Conservation (phyloP, 2,329 filamentous ascomycete genomes). For the Dothiorella sarmentorum region DNA sequence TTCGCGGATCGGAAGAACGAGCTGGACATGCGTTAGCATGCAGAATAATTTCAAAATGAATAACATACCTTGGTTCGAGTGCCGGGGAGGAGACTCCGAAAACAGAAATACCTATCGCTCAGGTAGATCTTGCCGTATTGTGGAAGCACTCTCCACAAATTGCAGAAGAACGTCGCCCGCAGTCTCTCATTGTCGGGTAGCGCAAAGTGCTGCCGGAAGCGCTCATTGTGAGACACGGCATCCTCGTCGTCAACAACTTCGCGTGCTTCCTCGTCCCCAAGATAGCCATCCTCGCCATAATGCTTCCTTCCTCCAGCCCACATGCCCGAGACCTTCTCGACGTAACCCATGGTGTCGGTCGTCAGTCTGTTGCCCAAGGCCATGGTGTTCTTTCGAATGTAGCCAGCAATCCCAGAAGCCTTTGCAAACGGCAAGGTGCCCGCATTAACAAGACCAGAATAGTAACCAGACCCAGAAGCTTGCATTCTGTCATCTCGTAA, state of each 20-base stretch:
- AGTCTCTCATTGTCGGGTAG: conserved; percentile 80
- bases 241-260: conserved; percentile 56
- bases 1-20: conserved; percentile 86
- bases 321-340: conserved; percentile 96
- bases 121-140: conserved; percentile 97
- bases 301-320: conserved; percentile 89
- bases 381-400: conserved; percentile 73
- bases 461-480: conserved; percentile 4
- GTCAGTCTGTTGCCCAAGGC: conserved; percentile 79
- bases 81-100: conserved; percentile 83
- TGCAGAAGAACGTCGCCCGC: conserved; percentile 87
- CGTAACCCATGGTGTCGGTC: conserved; percentile 91
- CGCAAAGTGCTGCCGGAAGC: conserved; percentile 87
- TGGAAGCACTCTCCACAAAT: conserved; percentile 82
- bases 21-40: conserved; percentile 25
- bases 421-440: conserved; percentile 78
- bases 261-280: conserved; percentile 60
- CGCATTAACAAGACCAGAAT: conserved; percentile 55
- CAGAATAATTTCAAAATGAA: neutral
- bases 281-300: conserved; percentile 68
- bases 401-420: conserved; percentile 78
- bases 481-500: conserved; percentile 10
- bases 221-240: conserved; percentile 53
- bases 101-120: conserved; percentile 83
- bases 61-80: conserved; percentile 70